Evolutionary conservation across 2,329 filamentous ascomycete species (phyloP).

Genomic region (Fusarium succisae): DNA sequence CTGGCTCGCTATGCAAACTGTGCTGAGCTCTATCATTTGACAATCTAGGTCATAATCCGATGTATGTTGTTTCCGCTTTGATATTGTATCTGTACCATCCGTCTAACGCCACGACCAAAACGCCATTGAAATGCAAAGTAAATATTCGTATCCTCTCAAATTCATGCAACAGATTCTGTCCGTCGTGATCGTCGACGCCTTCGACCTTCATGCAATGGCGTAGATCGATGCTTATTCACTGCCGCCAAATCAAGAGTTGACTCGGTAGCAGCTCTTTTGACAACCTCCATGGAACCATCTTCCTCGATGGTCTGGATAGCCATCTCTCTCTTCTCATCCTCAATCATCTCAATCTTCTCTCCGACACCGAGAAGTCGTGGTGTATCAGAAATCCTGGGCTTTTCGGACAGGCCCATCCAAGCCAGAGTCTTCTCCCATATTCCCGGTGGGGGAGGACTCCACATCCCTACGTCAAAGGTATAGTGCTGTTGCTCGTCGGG

Average conservation of each 20-base stretch:
- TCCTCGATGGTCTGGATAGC: not conserved
- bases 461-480: slow-evolving; percentile 47
- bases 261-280: slow-evolving; percentile 7
- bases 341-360: slow-evolving; percentile 16
- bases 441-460: slow-evolving; percentile 42
- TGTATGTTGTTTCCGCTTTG: not conserved
- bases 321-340: slow-evolving; percentile 7
- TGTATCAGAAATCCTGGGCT: slow-evolving; percentile 26
- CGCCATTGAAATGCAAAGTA: not conserved
- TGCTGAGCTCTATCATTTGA: not conserved
- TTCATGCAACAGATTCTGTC: not conserved
- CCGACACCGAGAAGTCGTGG: slow-evolving; percentile 41
- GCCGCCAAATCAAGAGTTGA: slow-evolving; percentile 5
- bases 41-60: slow-evolving; percentile 13
- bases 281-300: not conserved
- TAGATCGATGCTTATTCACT: slow-evolving; percentile 20
- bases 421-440: slow-evolving; percentile 43
- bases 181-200: slow-evolving; percentile 7
- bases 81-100: not conserved
- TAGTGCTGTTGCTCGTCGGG: slow-evolving; percentile 48
- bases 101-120: not conserved
- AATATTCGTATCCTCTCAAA: not conserved
- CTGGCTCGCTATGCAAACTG: not conserved
- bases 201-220: slow-evolving; percentile 15
- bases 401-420: slow-evolving; percentile 41